Conservation (phyloP, 352 stramenopile species). For the Phytopythium vexans region DNA sequence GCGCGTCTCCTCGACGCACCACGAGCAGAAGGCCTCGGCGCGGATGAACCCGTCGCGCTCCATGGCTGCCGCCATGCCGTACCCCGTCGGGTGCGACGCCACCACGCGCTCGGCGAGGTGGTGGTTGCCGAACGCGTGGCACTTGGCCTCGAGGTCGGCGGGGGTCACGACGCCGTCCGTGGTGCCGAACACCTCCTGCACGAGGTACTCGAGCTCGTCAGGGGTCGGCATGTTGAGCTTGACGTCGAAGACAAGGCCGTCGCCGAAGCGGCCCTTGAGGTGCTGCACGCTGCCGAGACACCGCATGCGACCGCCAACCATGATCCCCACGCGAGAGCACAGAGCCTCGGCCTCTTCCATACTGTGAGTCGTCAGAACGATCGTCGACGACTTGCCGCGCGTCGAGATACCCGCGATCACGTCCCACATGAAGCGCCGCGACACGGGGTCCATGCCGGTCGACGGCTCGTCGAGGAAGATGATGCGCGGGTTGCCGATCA, state of each 20-base stretch:
- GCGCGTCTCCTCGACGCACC: slow-evolving; percentile 53
- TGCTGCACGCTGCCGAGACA: slow-evolving; percentile 86
- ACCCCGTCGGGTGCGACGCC: slow-evolving; percentile 46
- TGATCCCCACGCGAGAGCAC: slow-evolving; percentile 90
- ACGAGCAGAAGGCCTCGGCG: slow-evolving; percentile 37
- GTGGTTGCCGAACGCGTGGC: slow-evolving; percentile 35
- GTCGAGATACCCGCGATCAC: slow-evolving; percentile 74
- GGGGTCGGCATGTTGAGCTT: slow-evolving; percentile 26
- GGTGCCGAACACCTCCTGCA: slow-evolving; percentile 12
- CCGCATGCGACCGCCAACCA: slow-evolving; percentile 62
- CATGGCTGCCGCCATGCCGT: slow-evolving; percentile 41
- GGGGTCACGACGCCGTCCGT: slow-evolving; percentile 20
- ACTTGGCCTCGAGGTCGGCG: slow-evolving; percentile 23
- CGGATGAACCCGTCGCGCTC: slow-evolving; percentile 36
- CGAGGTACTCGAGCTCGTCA: slow-evolving; percentile 20
- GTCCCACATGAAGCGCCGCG: slow-evolving; percentile 94
- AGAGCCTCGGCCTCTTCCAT: slow-evolving; percentile 92
- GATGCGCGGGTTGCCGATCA: no score
- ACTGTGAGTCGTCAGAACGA: slow-evolving; percentile 91
- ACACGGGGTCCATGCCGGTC: no score
- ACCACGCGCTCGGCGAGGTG: slow-evolving; percentile 29
- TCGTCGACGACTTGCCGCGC: slow-evolving; percentile 48
- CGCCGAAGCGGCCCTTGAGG: slow-evolving; percentile 93
- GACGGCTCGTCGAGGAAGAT: no score
- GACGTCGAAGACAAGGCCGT: slow-evolving; percentile 88